These are phyloP conservation scores for Chalara sp. DNA, from an alignment of 2,329 filamentous ascomycete genomes.

Conservation along the genomic window DNA sequence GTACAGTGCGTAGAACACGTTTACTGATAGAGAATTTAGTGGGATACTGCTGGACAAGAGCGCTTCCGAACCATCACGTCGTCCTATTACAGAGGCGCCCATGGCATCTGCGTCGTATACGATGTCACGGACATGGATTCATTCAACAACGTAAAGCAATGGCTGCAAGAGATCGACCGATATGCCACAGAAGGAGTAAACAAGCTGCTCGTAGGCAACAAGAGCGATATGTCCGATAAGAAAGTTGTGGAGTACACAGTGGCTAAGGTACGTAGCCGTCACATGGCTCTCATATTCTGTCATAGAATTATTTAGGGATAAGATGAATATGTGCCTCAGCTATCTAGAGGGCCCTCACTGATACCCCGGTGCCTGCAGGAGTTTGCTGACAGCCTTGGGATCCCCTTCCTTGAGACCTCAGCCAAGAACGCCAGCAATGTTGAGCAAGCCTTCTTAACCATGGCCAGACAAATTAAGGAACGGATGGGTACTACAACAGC, in stretches of 20 bases:
- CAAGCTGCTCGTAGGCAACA: conserved; percentile 99
- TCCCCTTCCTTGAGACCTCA: conserved; percentile 98
- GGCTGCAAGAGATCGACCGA: conserved; percentile 98
- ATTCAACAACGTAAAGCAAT: conserved; percentile 99
- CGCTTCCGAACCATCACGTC: conserved; percentile 99
- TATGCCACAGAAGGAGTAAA: conserved; percentile 99
- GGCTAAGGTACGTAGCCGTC: conserved; percentile 69
- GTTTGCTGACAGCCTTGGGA: conserved; percentile 96
- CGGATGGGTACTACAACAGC: conserved; percentile 94
- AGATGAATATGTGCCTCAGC: too few species aligned
- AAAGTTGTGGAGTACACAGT: conserved; percentile 99
- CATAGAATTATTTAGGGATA: too few species aligned
- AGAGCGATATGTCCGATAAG: conserved; percentile 99
- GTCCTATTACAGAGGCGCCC: conserved; percentile 97
- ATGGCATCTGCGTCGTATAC: conserved; percentile 99
- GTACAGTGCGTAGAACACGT: neutral
- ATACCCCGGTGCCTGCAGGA: conserved; percentile 53
- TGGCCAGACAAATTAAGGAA: conserved; percentile 99
- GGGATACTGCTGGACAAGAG: conserved; percentile 98
- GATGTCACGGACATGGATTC: conserved; percentile 99
- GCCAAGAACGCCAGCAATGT: conserved; percentile 99
- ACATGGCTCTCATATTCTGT: conserved; percentile 20
- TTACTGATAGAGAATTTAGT: conserved; percentile 50
- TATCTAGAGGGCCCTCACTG: too few species aligned
- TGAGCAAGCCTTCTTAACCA: conserved; percentile 99